Conservation (phyloP, 1,284 basidiomycete genomes). For the Rhodotorula sp. region DNA sequence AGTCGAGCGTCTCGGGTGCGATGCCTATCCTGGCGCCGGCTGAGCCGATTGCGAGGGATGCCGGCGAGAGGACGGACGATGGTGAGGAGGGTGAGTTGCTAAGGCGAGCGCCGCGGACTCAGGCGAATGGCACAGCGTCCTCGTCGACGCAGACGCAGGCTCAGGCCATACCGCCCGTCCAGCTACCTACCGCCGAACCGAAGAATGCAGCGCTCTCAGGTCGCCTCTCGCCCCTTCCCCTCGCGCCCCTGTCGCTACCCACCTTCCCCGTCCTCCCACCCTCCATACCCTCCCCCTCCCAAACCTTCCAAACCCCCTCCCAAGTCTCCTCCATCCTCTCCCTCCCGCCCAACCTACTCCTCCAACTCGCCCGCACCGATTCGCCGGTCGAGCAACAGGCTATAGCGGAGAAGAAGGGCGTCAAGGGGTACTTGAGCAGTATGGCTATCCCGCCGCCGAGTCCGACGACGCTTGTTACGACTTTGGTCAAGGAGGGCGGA, state of each 20-base stretch:
- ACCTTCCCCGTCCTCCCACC: slow-evolving; percentile 37
- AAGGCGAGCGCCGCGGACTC: not conserved
- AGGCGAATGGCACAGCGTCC: not conserved
- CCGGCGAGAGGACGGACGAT: too few relatives aligned
- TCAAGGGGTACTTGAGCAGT: slow-evolving; percentile 24
- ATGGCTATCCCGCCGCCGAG: slow-evolving; percentile 41
- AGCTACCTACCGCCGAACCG: too few relatives aligned
- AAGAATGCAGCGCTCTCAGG: not conserved
- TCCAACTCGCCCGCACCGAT: slow-evolving; percentile 36
- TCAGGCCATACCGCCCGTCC: too few relatives aligned
- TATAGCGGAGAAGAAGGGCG: slow-evolving; percentile 20
- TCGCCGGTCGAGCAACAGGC: slow-evolving; percentile 26
- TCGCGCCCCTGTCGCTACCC: slow-evolving; percentile 10
- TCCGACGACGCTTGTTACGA: slow-evolving; percentile 29
- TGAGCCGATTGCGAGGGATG: too few relatives aligned
- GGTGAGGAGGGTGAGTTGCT: too few relatives aligned
- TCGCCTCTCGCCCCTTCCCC: not conserved
- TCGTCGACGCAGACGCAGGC: not conserved
- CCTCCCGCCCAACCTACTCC: slow-evolving; percentile 34
- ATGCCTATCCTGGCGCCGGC: not conserved
- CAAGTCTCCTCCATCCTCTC: slow-evolving; percentile 42
- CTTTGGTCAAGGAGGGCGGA: slow-evolving; percentile 11
- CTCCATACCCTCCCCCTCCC: slow-evolving; percentile 24
- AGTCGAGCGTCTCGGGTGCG: not conserved
- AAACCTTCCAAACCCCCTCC: slow-evolving; percentile 34